Conservation (phyloP, 257 asterid species). For the Solanum peruvianum region DNA sequence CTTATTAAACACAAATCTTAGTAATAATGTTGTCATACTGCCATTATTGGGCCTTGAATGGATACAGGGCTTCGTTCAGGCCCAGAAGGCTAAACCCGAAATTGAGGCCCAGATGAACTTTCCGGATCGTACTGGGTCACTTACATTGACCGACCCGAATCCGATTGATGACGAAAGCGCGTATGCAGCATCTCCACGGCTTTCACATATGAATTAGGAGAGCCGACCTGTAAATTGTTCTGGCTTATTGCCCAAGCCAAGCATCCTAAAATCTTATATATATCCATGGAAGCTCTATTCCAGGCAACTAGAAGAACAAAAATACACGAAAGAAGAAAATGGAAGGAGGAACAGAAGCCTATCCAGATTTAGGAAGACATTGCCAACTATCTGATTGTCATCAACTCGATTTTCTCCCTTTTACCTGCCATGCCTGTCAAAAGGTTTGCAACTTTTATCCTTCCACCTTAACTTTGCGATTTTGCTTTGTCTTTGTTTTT, state of each 20-base stretch:
- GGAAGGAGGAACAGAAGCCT: constrained; percentile 82
- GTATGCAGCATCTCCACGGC: background rate
- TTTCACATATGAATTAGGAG: background rate
- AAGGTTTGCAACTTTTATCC: constrained; percentile 14
- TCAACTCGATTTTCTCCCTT: constrained; percentile 91
- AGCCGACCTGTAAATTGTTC: background rate
- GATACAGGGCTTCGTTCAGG: background rate
- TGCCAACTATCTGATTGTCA: constrained; percentile 63
- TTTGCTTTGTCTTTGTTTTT: background rate
- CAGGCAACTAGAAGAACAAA: background rate
- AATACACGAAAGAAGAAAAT: background rate
- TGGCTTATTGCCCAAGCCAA: constrained; percentile 35
- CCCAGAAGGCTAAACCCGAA: background rate
- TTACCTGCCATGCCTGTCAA: constrained; percentile 55
- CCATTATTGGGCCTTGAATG: background rate
- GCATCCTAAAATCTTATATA: background rate
- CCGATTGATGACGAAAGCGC: background rate
- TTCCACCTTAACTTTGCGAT: background rate
- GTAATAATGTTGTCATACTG: background rate
- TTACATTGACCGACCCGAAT: background rate
- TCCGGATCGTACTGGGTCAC: background rate
- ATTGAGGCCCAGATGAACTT: background rate
- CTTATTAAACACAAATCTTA: background rate
- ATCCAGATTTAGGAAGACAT: constrained; percentile 83
- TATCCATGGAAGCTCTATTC: background rate